These are phyloP conservation scores for Lachnellula willkommii DNA, from an alignment of 2,329 filamentous ascomycete species.

Conservation along the genomic window DNA sequence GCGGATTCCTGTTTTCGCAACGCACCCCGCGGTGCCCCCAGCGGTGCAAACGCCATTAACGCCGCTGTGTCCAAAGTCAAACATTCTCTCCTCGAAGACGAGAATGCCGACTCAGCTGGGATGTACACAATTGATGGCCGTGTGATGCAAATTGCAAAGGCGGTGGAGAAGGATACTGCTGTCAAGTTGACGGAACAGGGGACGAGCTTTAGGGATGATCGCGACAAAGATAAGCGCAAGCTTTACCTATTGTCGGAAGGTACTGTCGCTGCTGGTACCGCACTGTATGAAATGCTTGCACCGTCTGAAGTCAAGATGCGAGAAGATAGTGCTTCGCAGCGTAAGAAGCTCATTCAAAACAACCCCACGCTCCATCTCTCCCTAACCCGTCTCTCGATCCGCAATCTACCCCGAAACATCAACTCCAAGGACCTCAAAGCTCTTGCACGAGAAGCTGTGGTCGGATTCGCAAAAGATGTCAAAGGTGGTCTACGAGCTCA, in stretches of 20 bases:
- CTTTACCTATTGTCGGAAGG: conserved; percentile 87
- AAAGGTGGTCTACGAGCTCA: conserved; percentile 70
- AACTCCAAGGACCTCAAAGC: conserved; percentile 85
- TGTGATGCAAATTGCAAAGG: conserved; percentile 75
- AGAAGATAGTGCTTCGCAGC: conserved; percentile 79
- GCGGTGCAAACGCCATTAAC: conserved; percentile 31
- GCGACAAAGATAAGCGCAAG: conserved; percentile 81
- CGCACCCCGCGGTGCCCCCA: conserved; percentile 58
- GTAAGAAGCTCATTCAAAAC: conserved; percentile 82
- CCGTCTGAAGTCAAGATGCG: conserved; percentile 80
- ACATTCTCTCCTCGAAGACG: conserved; percentile 83
- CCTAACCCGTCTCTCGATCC: conserved; percentile 82
- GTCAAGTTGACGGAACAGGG: conserved; percentile 67
- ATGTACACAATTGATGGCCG: conserved; percentile 88
- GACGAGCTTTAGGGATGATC: conserved; percentile 53
- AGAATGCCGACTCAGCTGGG: conserved; percentile 73
- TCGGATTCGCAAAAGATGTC: conserved; percentile 88
- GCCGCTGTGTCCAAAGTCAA: conserved; percentile 45
- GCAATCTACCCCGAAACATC: conserved; percentile 82
- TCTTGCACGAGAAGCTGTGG: conserved; percentile 84
- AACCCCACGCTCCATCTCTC: conserved; percentile 88
- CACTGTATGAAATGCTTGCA: conserved; percentile 70
- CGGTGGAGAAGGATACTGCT: conserved; percentile 80
- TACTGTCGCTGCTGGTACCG: conserved; percentile 68
- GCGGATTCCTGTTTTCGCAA: conserved; percentile 69